These are phyloP conservation scores for Zygotorulaspora chibaensis DNA, from an alignment of 805 yeast genomes.

Conservation along the genomic window DNA sequence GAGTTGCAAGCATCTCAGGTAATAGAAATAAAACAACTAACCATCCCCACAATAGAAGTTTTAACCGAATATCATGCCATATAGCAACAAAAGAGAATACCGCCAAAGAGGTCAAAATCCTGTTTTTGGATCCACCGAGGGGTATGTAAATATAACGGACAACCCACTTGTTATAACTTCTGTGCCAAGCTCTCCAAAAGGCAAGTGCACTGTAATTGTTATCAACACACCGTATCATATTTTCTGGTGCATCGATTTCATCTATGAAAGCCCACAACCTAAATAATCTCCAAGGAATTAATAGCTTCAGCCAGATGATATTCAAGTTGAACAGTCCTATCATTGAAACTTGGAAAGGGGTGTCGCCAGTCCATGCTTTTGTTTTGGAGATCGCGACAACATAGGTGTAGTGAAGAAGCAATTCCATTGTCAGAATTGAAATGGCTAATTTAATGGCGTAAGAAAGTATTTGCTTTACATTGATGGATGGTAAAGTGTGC, in stretches of 20 bases:
- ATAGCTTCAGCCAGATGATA: conserved; percentile 85
- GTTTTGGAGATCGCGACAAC: conserved; percentile 91
- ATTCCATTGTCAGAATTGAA: conserved; percentile 85
- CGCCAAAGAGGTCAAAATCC: conserved; percentile 71
- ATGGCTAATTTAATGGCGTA: conserved; percentile 67
- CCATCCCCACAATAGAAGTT: conserved; percentile 94
- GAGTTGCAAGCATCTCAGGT: conserved; percentile 74
- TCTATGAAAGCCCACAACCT: conserved; percentile 91
- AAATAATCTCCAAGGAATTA: conserved; percentile 95
- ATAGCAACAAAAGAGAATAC: conserved; percentile 94
- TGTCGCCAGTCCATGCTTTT: conserved; percentile 82
- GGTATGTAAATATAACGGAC: conserved; percentile 87
- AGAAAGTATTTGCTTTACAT: conserved; percentile 45
- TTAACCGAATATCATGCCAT: conserved; percentile 96
- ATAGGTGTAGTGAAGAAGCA: conserved; percentile 78
- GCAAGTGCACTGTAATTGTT: conserved; percentile 88
- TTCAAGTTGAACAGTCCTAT: conserved; percentile 86
- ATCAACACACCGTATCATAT: conserved; percentile 94
- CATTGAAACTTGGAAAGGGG: conserved; percentile 94
- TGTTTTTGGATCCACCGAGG: conserved; percentile 71
- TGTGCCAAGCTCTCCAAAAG: conserved; percentile 99
- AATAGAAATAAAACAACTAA: conserved; percentile 76
- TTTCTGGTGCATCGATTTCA: conserved; percentile 94
- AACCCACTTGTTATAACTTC: conserved; percentile 88
- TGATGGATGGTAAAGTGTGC: conserved; percentile 56